A percentile compares a stretch with the other conserved stretches of the same genome.
Conservation (phyloP, 805 yeast species). For the Lipomyces kockii region DNA sequence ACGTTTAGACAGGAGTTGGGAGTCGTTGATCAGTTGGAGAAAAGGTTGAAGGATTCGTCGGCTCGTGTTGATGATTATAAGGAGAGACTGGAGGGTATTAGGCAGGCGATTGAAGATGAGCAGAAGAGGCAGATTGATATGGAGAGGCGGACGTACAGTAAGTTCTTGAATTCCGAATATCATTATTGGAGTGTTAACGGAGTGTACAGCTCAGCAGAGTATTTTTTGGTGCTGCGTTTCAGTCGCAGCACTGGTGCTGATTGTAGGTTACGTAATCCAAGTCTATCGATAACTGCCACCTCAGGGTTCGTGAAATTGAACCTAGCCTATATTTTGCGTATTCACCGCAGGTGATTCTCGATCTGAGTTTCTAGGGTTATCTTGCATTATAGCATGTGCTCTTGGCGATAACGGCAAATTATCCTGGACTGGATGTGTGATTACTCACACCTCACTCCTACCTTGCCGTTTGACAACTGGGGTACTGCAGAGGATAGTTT, state of each 20-base stretch:
- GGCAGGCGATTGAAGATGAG: constrained; percentile 11
- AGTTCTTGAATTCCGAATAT: background rate
- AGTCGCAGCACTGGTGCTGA: constrained; percentile 6
- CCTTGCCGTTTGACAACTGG: too few relatives aligned
- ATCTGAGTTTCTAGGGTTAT: too few relatives aligned
- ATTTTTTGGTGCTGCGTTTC: constrained; percentile 13
- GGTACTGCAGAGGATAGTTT: too few relatives aligned
- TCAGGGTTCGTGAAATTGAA: too few relatives aligned
- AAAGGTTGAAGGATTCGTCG: constrained; percentile 14
- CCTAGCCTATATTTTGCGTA: too few relatives aligned
- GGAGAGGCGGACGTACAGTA: constrained; percentile 12
- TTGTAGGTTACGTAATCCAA: constrained; percentile 3
- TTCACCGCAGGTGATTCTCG: too few relatives aligned
- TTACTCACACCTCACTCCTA: too few relatives aligned
- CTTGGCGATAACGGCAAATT: too few relatives aligned
- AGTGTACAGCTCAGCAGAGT: constrained; percentile 16
- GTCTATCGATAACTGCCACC: background rate
- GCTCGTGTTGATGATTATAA: constrained; percentile 18
- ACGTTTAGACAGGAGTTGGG: constrained; percentile 19
- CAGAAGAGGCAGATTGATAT: constrained; percentile 15
- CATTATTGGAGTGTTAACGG: background rate
- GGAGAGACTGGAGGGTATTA: constrained; percentile 7
- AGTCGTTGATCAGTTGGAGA: constrained; percentile 18
- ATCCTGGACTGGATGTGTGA: too few relatives aligned
- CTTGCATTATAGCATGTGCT: too few relatives aligned